Conservation (phyloP, 257 asterid species). For the Ballota nigra region DNA sequence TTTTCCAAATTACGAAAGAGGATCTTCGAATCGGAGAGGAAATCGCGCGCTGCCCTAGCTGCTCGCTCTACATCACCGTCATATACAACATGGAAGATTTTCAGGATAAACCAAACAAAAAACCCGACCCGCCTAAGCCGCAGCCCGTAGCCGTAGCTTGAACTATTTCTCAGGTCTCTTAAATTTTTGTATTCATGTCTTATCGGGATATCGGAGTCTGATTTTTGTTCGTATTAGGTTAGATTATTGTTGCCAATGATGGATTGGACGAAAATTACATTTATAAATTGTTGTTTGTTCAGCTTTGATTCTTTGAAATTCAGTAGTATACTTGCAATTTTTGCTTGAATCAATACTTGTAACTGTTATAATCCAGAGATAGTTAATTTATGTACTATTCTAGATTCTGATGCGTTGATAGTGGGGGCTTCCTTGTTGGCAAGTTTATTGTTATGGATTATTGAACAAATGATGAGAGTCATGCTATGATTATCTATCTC, state of each 20-base stretch:
- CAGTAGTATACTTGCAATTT: neutral
- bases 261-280: neutral
- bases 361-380: neutral
- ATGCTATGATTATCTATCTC: neutral
- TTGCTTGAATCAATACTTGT: neutral
- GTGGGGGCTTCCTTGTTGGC: neutral
- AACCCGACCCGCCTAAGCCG: slow-evolving; percentile 46
- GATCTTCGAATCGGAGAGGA: slow-evolving; percentile 85
- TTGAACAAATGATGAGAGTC: neutral
- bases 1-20: slow-evolving; percentile 81
- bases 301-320: neutral
- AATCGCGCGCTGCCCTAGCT: slow-evolving; percentile 92
- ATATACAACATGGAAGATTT: slow-evolving; percentile 81
- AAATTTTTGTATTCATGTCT: slow-evolving; percentile 1
- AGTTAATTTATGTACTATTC: neutral
- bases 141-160: slow-evolving; percentile 78
- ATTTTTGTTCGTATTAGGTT: slow-evolving; percentile 13
- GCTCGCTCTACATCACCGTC: slow-evolving; percentile 84
- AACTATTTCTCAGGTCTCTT: slow-evolving; percentile 20
- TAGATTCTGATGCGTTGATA: neutral
- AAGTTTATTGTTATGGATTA: neutral
- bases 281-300: neutral
- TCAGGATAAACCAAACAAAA: slow-evolving; percentile 45
- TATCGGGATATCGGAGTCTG: neutral
- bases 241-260: neutral